Conservation (phyloP, 2,329 filamentous ascomycete species). For the Capronia epimyces region DNA sequence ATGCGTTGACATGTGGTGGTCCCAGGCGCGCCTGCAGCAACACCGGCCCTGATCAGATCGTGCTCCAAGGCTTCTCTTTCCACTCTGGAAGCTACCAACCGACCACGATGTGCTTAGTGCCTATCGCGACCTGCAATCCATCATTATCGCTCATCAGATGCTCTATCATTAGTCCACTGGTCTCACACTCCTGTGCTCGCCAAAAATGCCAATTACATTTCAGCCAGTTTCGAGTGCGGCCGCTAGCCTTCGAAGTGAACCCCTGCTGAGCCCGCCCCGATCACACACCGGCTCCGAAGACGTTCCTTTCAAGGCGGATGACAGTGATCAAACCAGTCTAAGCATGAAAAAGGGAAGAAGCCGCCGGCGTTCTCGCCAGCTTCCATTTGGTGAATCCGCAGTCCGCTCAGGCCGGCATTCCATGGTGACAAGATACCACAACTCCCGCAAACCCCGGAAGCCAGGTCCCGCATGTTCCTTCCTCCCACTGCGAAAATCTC, state of each 20-base stretch:
- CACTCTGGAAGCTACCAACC: background rate
- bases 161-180: conserved; percentile 2
- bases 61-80: background rate
- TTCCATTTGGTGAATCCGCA: background rate
- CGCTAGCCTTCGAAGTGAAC: conserved; percentile 13
- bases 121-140: conserved; percentile 2
- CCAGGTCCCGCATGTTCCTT: background rate
- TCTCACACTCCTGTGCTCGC: background rate
- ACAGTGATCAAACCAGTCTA: conserved; percentile 19
- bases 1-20: background rate
- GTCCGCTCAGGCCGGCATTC: background rate
- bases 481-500: conserved; percentile 7
- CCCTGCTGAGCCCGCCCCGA: conserved; percentile 22
- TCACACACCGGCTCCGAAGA: conserved; percentile 16
- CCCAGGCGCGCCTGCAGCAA: background rate
- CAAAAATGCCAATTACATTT: conserved; percentile 15
- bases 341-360: conserved; percentile 24
- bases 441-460: background rate
- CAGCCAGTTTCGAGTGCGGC: conserved; percentile 6
- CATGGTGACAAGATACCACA: background rate
- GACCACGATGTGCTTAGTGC: background rate
- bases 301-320: conserved; percentile 22
- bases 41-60: background rate
- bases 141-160: conserved; percentile 3
- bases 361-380: conserved; percentile 3